These are phyloP conservation scores for Podaxis sp. DNA, from an alignment of 768 basidiomycete species.

Conservation along the genomic window DNA sequence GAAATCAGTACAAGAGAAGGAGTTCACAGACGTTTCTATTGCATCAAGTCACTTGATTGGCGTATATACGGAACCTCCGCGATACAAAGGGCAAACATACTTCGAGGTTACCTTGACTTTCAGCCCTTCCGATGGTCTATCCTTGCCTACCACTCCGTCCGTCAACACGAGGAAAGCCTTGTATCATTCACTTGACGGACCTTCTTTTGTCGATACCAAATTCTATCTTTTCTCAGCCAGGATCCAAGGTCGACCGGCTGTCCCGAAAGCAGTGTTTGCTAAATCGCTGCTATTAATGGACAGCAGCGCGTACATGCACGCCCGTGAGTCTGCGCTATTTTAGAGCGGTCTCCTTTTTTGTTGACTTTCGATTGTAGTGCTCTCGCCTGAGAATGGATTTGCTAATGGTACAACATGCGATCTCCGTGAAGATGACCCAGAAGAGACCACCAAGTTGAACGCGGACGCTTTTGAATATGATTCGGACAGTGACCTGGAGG, in stretches of 20 bases:
- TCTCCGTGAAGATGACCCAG: neutral
- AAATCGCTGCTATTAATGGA: neutral
- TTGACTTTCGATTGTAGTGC: neutral
- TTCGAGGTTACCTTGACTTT: constrained; percentile 2
- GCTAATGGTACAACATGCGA: constrained; percentile 2
- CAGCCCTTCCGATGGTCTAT: neutral
- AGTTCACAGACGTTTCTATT: neutral
- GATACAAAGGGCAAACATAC: neutral
- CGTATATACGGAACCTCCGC: neutral
- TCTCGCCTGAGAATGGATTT: neutral
- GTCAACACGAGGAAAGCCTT: neutral
- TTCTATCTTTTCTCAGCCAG: constrained; percentile 9
- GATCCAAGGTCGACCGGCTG: neutral
- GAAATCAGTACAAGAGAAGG: neutral
- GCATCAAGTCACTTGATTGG: neutral
- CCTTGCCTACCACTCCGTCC: neutral
- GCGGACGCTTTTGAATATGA: constrained; percentile 9
- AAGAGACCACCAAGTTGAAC: constrained; percentile 6
- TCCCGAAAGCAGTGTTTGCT: neutral
- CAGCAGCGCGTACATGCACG: too few species aligned
- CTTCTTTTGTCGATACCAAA: constrained; percentile 8
- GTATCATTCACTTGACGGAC: neutral
- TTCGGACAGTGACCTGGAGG: constrained; percentile 13
- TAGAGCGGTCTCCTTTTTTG: neutral
- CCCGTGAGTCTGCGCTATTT: neutral